Percentiles rank a stretch among this genome's conserved stretches.
phyloP scores from a whole-genome alignment of 345 rosid species.

The Cardiospermum halicacabum region DNA sequence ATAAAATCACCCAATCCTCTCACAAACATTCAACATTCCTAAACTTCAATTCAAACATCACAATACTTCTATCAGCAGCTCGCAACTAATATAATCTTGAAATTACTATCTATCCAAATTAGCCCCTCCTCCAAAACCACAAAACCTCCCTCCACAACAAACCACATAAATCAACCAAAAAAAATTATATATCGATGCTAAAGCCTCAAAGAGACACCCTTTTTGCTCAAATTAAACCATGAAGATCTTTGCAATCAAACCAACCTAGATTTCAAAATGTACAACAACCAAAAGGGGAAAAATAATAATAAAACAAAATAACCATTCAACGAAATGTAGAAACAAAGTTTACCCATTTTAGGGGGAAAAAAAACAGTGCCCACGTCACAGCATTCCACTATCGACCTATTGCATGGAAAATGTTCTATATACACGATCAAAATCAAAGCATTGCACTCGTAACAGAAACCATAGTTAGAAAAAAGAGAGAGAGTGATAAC shows the following conservation, averaged over 20 bases:
- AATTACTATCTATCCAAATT: background rate
- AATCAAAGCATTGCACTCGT: background rate
- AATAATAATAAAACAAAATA: no score
- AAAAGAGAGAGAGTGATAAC: constrained; percentile 7
- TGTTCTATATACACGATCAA: background rate
- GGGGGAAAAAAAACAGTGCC: background rate
- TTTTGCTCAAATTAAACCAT: background rate
- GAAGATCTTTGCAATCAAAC: background rate
- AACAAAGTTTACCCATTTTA: background rate
- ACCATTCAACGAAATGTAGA: background rate
- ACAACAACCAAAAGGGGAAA: background rate
- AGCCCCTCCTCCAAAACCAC: background rate
- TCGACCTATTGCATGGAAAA: background rate
- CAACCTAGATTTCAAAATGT: background rate
- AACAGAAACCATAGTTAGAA: background rate
- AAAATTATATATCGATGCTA: background rate
- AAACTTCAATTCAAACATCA: background rate
- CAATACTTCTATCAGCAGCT: background rate
- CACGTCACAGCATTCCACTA: background rate
- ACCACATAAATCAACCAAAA: background rate
- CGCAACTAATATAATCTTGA: background rate
- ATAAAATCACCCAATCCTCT: background rate
- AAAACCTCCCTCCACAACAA: background rate
- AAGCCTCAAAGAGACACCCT: background rate
- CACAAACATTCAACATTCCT: background rate